These are phyloP conservation scores for Eruca vesicaria DNA, from an alignment of 441 rosid species.

Conservation along the genomic window DNA sequence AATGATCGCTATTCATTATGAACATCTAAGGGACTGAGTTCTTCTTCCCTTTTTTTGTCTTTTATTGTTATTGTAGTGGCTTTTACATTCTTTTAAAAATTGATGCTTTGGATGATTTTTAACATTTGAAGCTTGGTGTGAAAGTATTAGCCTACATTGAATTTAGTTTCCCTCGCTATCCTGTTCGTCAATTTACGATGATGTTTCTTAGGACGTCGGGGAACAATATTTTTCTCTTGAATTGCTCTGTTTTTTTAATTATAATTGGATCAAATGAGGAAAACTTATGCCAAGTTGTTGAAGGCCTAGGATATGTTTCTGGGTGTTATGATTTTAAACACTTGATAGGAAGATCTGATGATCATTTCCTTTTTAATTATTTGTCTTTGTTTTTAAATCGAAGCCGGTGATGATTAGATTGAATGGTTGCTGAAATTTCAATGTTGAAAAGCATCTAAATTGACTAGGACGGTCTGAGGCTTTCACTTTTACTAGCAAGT, in stretches of 20 bases:
- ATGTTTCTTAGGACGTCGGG: constrained; percentile 37
- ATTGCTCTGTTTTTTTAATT: neutral
- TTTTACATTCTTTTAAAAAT: constrained; percentile 10
- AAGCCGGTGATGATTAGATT: constrained; percentile 36
- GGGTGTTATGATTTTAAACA: constrained; percentile 4
- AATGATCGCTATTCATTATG: constrained; percentile 65
- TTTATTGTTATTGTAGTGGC: neutral
- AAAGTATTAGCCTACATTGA: constrained; percentile 27
- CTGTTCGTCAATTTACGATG: constrained; percentile 21
- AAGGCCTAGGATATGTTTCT: neutral
- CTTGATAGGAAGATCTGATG: constrained; percentile 41
- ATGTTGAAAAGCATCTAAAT: constrained; percentile 33
- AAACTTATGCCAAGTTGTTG: constrained; percentile 17
- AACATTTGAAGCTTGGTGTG: constrained; percentile 1
- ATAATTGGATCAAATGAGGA: constrained; percentile 18
- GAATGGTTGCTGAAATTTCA: constrained; percentile 29
- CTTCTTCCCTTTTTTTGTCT: neutral
- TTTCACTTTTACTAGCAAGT: neutral
- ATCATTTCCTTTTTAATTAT: neutral
- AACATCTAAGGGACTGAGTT: constrained; percentile 97
- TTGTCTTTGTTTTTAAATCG: rapidly evolving
- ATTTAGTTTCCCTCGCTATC: constrained; percentile 39
- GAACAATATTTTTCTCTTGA: constrained; percentile 2
- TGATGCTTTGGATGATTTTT: constrained; percentile 5
- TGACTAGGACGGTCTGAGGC: constrained; percentile 47